A percentile compares a stretch with the other conserved stretches of the same genome.
Evolutionary conservation across 2,329 filamentous ascomycete species (phyloP).

Genomic region (Lasiodiplodia sp.): DNA sequence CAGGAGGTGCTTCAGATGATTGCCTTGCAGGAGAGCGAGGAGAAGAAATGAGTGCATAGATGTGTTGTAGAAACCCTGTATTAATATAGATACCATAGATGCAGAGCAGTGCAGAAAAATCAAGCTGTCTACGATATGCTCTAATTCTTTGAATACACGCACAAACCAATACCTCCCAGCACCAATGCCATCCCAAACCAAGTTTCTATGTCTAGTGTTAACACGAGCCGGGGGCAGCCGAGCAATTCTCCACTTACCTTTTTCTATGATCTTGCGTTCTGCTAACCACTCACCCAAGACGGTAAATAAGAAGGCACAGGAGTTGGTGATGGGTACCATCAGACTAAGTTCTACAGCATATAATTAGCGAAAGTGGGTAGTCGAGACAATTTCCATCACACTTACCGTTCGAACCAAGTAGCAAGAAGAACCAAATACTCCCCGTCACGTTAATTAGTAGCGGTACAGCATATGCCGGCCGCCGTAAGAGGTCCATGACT

Average conservation of each 20-base stretch:
- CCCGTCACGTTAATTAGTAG: slow-evolving; percentile 88
- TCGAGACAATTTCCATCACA: slow-evolving; percentile 33
- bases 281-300: slow-evolving; percentile 95
- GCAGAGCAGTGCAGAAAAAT: neutral
- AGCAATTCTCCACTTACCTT: slow-evolving; percentile 61
- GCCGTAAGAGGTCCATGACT: slow-evolving; percentile 77
- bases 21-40: slow-evolving; percentile 42
- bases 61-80: neutral
- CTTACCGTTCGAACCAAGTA: slow-evolving; percentile 90
- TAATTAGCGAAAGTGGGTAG: neutral
- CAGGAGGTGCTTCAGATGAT: slow-evolving; percentile 77
- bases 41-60: slow-evolving; percentile 10
- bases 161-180: slow-evolving; percentile 79
- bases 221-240: slow-evolving; percentile 1
- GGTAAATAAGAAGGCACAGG: slow-evolving; percentile 93
- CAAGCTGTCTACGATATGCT: neutral
- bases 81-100: slow-evolving; percentile 8
- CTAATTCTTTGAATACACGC: slow-evolving; percentile 68
- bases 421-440: slow-evolving; percentile 93
- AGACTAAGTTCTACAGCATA: slow-evolving; percentile 76
- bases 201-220: slow-evolving; percentile 65
- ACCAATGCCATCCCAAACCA: slow-evolving; percentile 84
- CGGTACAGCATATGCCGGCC: slow-evolving; percentile 84
- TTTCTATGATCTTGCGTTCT: slow-evolving; percentile 86
- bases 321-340: slow-evolving; percentile 94